These are phyloP conservation scores for Aureobasidium subglaciale DNA, from an alignment of 2,329 filamentous ascomycete species.

Conservation along the genomic window DNA sequence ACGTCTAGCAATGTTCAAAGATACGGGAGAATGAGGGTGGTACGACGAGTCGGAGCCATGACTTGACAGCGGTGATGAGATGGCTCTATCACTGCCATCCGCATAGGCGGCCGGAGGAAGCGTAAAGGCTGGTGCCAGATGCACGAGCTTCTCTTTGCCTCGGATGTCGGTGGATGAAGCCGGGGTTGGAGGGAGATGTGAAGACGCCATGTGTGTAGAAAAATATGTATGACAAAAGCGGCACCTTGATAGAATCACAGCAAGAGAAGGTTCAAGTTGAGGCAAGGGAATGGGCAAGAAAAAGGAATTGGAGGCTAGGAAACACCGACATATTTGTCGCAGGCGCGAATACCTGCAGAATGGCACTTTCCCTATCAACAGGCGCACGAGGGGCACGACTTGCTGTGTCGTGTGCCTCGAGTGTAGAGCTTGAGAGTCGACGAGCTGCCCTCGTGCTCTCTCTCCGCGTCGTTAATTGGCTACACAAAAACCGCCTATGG, in stretches of 20 bases:
- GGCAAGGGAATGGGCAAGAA: not conserved
- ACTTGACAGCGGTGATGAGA: slow-evolving; percentile 40
- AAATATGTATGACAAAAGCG: not conserved
- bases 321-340: slow-evolving; percentile 8
- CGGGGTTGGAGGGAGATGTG: slow-evolving; percentile 65
- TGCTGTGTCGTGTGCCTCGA: slow-evolving; percentile 13
- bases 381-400: slow-evolving; percentile 7
- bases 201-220: slow-evolving; percentile 52
- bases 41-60: slow-evolving; percentile 47
- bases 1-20: slow-evolving; percentile 31
- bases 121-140: slow-evolving; percentile 59
- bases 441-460: slow-evolving; percentile 13
- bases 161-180: slow-evolving; percentile 73
- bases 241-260: not conserved
- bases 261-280: not conserved
- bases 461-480: slow-evolving; percentile 6
- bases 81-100: slow-evolving; percentile 37
- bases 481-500: not conserved
- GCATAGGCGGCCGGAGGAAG: slow-evolving; percentile 67
- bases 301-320: not conserved
- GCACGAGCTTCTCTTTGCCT: slow-evolving; percentile 56
- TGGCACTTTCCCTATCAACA: slow-evolving; percentile 11
- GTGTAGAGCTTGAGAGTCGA: not conserved
- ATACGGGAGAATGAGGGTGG: slow-evolving; percentile 38
- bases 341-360: not conserved